Base-by-base conservation (phyloP, 805 yeast species). In the Teunomyces gatunensis region DNA sequence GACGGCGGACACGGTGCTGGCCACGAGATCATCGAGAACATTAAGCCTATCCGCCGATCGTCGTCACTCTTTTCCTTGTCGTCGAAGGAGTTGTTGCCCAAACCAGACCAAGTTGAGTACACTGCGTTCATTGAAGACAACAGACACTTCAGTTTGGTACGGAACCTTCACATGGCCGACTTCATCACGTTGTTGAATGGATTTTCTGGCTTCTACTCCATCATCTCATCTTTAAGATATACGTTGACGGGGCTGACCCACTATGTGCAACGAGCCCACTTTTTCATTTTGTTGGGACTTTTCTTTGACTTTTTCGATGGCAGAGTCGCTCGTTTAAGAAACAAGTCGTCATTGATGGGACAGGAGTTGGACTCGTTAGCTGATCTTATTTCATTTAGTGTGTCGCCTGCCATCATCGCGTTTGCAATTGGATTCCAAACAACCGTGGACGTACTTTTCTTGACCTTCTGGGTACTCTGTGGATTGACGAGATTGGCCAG, bases 281-380 rank as follows among this genome's bases (percentile, higher is more conserved):
- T 86, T 54, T 89, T 87, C 69, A 89, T 90, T 39, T 77, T 87
- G n/a, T 73, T 92, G 55, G 99, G 99, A 4, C 80, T 92, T 60
- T 89, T 94, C 64, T 92, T 92, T 66, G 99, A 92, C 67, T 90
- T 94, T 65, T 87, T 94, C 65, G 99, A 94, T 65, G 99, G 99
- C 30, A 83, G 96, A 59, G 99, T 92, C 6, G 99, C 99, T 3
- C 80, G 99, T 61, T 79, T 94, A 71, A 81, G 97, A 70, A 87
- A 90, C 65, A 89, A 91, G 71, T 81, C 96, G 2, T 85, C 95
- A 10, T 77, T 94, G 47, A 88, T 94, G 87, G 99, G 99, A 51
- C 98, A 94, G 69, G 99, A 94, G 71, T 80, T 94, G 59, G 99
- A 94, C 64, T 91, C 97, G 1, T 78, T 94, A 58, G 99, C 99